Base-by-base conservation (phyloP, 805 yeast species). In the Metschnikowia gelsemii region DNA sequence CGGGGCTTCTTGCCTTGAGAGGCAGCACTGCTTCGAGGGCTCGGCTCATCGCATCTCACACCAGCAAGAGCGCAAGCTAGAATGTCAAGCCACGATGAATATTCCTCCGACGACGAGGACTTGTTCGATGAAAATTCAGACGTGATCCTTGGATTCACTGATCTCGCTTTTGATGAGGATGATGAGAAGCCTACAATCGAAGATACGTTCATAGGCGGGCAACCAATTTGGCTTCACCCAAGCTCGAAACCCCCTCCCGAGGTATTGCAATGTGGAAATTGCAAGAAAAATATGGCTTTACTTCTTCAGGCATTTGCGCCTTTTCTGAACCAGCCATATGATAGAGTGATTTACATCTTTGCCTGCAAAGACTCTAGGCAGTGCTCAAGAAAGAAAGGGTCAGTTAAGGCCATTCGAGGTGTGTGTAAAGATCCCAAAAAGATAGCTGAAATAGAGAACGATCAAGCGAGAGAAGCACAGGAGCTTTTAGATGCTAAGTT, bases 161-260 rank as follows among this genome's bases (percentile, higher is more conserved):
- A 85, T 54, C 72, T 76, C 1, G 73, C 78, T 20, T 54, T 62
- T n/a, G 72, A 75, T 21, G 69, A 74, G 5, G 72, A 66, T 6
- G 57, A 51, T 8, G 66, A 59, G 12, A 48, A 40, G 21, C 72
- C 72, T 4, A 58, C 66, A 3, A 54, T 68, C n/a, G 75, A 70
- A 42, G 96, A 88, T 55, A 79, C 95, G 0, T 82, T 87, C 49
- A 73, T 91, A 23, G 98, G 98, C 1, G 95, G 96, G 1, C 53
- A 59, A 29, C 73, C 75, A 7, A 56, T 79, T 6, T 84, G 96
- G 95, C 60, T 87, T 24, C 75, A 82, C 48, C 72, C 73, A 3
- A 65, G 70, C 1, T 79, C 87, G 0, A 59, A 66, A 3, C 93
- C 96, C 0, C 62, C 70, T 13, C 66, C 66, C 1, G 74, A 73